These are phyloP conservation scores for Cryptosporidium meleagridis DNA, from an alignment of 169 alveolate species.

Conservation along the genomic window DNA sequence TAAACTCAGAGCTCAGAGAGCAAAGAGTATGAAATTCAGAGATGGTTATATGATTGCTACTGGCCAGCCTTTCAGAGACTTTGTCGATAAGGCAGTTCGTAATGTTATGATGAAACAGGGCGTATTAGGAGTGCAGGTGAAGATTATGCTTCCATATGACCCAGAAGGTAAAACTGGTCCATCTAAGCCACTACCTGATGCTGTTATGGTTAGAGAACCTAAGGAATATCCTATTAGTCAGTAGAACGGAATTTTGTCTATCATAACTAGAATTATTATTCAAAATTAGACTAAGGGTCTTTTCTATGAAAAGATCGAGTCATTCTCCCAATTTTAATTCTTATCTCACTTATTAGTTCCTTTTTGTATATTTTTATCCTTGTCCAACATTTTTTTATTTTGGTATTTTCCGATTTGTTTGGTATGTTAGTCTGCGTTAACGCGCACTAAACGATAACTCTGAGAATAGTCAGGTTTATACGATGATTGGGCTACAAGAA, in stretches of 20 bases:
- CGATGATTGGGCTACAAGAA: slow-evolving; percentile 36
- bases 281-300: background rate
- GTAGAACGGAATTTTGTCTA: background rate
- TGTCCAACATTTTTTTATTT: background rate
- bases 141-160: slow-evolving; percentile 97
- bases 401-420: background rate
- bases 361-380: background rate
- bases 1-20: slow-evolving; percentile 99
- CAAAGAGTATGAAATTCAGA: slow-evolving; percentile 99
- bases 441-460: background rate
- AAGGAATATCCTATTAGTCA: slow-evolving; percentile 79
- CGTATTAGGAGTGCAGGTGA: slow-evolving; percentile 92
- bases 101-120: slow-evolving; percentile 99
- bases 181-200: slow-evolving; percentile 95
- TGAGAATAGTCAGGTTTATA: background rate
- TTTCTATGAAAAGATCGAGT: background rate
- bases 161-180: slow-evolving; percentile 97
- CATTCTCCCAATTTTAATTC: slow-evolving; percentile 12
- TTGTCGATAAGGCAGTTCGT: slow-evolving; percentile 97
- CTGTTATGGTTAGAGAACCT: slow-evolving; percentile 96
- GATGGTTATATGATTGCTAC: slow-evolving; percentile 98
- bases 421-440: background rate
- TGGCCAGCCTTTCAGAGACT: slow-evolving; percentile 97
- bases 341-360: background rate
- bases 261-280: slow-evolving; percentile 11